phyloP scores from a whole-genome alignment of 1,139 yeast species.

The Taphrina sp. region DNA sequence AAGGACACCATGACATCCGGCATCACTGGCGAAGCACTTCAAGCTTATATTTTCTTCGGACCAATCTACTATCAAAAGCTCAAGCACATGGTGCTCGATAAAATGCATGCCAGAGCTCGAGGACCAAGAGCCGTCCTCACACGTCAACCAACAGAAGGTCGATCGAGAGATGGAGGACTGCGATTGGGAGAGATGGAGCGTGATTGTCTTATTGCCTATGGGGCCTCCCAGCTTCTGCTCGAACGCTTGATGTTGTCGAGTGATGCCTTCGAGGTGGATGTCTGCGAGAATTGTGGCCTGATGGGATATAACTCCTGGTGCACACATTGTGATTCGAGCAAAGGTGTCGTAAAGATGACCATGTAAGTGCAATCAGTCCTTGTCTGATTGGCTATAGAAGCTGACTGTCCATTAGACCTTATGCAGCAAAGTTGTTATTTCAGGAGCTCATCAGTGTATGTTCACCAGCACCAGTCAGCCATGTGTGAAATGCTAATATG shows the following conservation, averaged over 20 bases:
- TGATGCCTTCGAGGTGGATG: slow-evolving; percentile 95
- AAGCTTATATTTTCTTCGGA: slow-evolving; percentile 97
- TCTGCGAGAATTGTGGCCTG: slow-evolving; percentile 92
- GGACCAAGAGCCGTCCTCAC: slow-evolving; percentile 98
- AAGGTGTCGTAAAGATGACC: slow-evolving; percentile 84
- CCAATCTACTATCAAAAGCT: slow-evolving; percentile 96
- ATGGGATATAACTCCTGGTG: slow-evolving; percentile 99
- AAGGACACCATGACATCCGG: slow-evolving; percentile 98
- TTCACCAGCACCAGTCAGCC: too few species aligned
- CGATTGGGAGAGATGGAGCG: slow-evolving; percentile 99
- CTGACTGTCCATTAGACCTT: too few species aligned
- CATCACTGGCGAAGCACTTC: slow-evolving; percentile 93
- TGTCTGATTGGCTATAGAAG: too few species aligned
- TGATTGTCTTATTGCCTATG: slow-evolving; percentile 99
- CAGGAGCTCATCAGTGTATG: slow-evolving; percentile 90
- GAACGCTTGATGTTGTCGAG: slow-evolving; percentile 96
- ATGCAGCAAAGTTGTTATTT: slow-evolving; percentile 93
- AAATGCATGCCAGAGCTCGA: slow-evolving; percentile 99
- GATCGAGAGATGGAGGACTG: slow-evolving; percentile 98
- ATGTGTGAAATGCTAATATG: too few species aligned
- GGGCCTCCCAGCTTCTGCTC: slow-evolving; percentile 89
- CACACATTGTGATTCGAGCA: slow-evolving; percentile 86
- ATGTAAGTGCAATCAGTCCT: too few species aligned
- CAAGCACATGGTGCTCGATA: slow-evolving; percentile 98
- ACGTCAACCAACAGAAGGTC: slow-evolving; percentile 98